These are phyloP conservation scores for Corylus avellana DNA, from an alignment of 306 rosid species.

Conservation along the genomic window DNA sequence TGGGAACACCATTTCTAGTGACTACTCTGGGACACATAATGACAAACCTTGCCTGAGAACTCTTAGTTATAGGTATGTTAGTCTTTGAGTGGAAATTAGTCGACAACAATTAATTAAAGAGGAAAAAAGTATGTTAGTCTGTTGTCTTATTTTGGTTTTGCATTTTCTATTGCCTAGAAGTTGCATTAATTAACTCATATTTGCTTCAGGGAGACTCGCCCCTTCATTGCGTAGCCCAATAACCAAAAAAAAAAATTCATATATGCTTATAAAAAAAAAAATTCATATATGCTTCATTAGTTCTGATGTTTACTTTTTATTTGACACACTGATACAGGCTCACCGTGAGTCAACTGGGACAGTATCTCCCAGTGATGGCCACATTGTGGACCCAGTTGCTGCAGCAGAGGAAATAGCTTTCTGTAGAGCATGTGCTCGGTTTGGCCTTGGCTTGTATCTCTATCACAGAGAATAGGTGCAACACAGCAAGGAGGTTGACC, in stretches of 20 bases:
- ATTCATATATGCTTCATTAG: not conserved
- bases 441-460: constrained; percentile 95
- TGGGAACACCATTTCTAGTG: not conserved
- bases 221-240: not conserved
- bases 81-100: not conserved
- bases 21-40: not conserved
- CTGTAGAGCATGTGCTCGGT: constrained; percentile 95
- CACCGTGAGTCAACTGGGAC: constrained; percentile 95
- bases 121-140: not conserved
- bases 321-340: constrained; percentile 50
- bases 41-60: not conserved
- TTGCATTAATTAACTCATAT: not conserved
- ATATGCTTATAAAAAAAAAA: not conserved
- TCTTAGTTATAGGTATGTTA: not conserved
- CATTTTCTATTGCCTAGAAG: not conserved
- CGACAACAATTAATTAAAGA: not conserved
- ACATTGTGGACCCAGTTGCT: constrained; percentile 75
- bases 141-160: constrained; percentile 1
- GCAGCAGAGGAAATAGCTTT: constrained; percentile 97
- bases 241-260: not conserved
- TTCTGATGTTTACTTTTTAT: not conserved
- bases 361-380: constrained; percentile 50
- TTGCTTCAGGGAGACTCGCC: not conserved
- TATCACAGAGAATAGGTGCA: constrained; percentile 69
- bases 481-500: constrained; percentile 11